Evolutionary conservation across 1,284 basidiomycete species (phyloP).

Genomic region (Volvariella volvacea): DNA sequence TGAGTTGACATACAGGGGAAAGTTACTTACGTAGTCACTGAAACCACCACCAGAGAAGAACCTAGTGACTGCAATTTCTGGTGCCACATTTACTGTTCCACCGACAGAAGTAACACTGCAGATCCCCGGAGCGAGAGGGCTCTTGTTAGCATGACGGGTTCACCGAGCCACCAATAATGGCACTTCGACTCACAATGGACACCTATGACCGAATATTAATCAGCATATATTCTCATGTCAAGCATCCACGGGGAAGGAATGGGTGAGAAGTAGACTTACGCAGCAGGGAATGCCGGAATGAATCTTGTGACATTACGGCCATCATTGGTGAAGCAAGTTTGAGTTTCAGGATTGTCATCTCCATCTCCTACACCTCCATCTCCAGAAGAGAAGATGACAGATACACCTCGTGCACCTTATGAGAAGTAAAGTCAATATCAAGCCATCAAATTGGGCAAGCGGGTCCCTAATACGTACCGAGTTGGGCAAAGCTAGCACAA

Average conservation of each 20-base stretch:
- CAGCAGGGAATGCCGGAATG: conserved; percentile 53
- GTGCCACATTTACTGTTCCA: conserved; percentile 41
- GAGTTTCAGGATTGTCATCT: conserved; percentile 36
- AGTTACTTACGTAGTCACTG: conserved; percentile 37
- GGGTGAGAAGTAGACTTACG: conserved; percentile 9
- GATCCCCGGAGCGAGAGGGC: background rate
- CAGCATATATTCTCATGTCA: background rate
- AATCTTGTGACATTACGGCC: conserved; percentile 47
- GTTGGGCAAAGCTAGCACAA: conserved; percentile 58
- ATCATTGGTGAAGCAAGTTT: conserved; percentile 53
- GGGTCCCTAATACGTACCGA: conserved; percentile 42
- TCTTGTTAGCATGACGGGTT: too few relatives aligned
- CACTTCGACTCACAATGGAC: conserved; percentile 14
- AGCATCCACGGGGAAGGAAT: background rate
- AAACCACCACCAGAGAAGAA: conserved; percentile 60
- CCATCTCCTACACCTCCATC: conserved; percentile 68
- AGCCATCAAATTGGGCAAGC: too few relatives aligned
- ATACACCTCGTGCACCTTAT: conserved; percentile 55
- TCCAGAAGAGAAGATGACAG: conserved; percentile 57
- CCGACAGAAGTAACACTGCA: conserved; percentile 54
- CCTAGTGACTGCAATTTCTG: conserved; percentile 41
- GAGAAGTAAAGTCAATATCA: background rate
- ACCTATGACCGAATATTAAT: conserved; percentile 11
- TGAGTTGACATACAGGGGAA: too few relatives aligned
- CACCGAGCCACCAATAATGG: conserved; percentile 2